Evolutionary conservation across 257 asterid genomes (phyloP), one percentile per base, ranked within the genome.

Genomic region (Apocynum venetum): DNA sequence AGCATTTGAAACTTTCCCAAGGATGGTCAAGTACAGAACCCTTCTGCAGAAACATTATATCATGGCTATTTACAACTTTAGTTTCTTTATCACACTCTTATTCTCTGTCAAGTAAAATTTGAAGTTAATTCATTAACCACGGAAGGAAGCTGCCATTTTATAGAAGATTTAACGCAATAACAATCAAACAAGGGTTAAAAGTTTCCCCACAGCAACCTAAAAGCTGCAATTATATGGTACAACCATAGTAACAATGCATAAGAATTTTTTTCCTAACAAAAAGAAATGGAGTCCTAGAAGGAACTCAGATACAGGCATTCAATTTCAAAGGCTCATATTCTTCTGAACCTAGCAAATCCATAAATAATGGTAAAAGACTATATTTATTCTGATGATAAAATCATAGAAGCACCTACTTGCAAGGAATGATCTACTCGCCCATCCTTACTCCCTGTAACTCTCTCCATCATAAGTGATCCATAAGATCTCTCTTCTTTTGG

Each of bases 351-450:
- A 56, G 49, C 57, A 51, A 76, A 76, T 73, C 48, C 31, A 73
- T 25, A 65, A 51, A 55, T 44, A 72, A 56, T 10, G 20, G 72
- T 71, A 40, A 41, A 40, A 41, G 11, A 74, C 61, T 13, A 57
- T 65, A 74, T 63, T 49, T 65, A 74, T 63, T 49, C 43, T 25
- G 47, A 35, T 63, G 11, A 25, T 11, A 25, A 46, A 76, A 70
- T 46, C 41, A 71, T 61, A 14, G 35, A 53, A 55, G 59, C 15
- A 79, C 92, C 3, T 90, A 94, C 98, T 85, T 95, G 99, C 86
- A 96, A 84, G 66, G 88, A 89, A 82, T 96, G 97, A 88, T 96
- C 99, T 40, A 96, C 72, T 76, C 97, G 91, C 20, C 98, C 99
- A 20, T 86, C 91, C 83, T 53, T 78, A 38, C 90, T 86, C 76